These are phyloP conservation scores for Cyphellophora attinorum DNA, from an alignment of 2,329 filamentous ascomycete species.

Conservation along the genomic window DNA sequence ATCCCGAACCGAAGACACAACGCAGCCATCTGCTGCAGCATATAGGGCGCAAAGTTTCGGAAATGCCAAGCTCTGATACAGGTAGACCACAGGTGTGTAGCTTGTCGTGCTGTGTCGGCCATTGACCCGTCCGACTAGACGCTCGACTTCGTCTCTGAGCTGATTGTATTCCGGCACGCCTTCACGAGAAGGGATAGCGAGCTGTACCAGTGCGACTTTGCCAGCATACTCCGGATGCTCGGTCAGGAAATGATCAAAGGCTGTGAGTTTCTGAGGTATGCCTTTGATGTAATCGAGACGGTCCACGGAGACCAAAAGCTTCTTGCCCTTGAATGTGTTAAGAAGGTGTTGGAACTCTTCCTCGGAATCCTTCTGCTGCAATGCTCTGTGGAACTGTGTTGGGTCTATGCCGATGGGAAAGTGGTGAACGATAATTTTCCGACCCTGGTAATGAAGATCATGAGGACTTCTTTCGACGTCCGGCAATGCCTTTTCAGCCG, in stretches of 20 bases:
- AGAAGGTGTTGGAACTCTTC: constrained; percentile 69
- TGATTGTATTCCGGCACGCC: constrained; percentile 97
- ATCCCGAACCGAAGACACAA: constrained; percentile 82
- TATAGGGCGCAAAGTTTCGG: constrained; percentile 91
- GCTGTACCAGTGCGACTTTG: constrained; percentile 85
- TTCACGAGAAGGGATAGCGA: constrained; percentile 72
- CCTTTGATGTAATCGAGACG: constrained; percentile 96
- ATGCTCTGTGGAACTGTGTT: constrained; percentile 77
- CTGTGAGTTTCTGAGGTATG: constrained; percentile 86
- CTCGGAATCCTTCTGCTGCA: constrained; percentile 67
- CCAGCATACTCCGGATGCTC: constrained; percentile 90
- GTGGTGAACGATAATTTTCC: constrained; percentile 73
- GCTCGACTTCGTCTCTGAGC: constrained; percentile 79
- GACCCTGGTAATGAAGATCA: constrained; percentile 74
- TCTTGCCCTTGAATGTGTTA: constrained; percentile 78
- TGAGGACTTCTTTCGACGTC: constrained; percentile 43
- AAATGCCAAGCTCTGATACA: constrained; percentile 88
- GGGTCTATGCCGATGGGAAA: constrained; percentile 96
- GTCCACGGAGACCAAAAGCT: constrained; percentile 87
- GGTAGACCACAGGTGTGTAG: constrained; percentile 92
- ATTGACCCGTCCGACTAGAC: constrained; percentile 87
- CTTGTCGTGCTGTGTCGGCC: constrained; percentile 69
- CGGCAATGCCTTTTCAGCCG: constrained; percentile 72
- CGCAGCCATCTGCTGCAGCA: constrained; percentile 74
- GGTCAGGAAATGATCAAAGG: constrained; percentile 82